A percentile compares a stretch with the other conserved stretches of the same genome.
Conservation (phyloP, 1,284 basidiomycete genomes). For the Cystobasidiaceae sp. region DNA sequence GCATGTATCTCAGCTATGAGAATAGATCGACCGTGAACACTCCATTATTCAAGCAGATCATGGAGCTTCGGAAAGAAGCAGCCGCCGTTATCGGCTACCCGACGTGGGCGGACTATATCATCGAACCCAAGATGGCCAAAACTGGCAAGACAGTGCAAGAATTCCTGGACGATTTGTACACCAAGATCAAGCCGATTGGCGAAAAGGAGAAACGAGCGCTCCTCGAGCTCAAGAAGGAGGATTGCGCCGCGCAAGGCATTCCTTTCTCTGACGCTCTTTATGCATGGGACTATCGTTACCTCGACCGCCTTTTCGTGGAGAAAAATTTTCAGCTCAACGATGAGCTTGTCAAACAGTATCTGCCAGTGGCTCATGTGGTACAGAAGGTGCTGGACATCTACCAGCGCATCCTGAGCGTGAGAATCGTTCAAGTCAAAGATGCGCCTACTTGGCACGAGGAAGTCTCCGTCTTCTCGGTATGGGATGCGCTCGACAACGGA, state of each 20-base stretch:
- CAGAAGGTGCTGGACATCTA: constrained; percentile 73
- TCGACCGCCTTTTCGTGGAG: constrained; percentile 58
- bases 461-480: constrained; percentile 71
- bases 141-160: constrained; percentile 57
- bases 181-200: constrained; percentile 66
- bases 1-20: constrained; percentile 62
- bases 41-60: constrained; percentile 60
- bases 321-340: constrained; percentile 55
- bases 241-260: constrained; percentile 57
- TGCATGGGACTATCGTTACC: constrained; percentile 59
- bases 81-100: constrained; percentile 62
- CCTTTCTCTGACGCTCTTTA: constrained; percentile 64
- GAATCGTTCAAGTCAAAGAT: constrained; percentile 57
- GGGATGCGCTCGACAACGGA: constrained; percentile 57
- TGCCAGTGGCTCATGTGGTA: constrained; percentile 73
- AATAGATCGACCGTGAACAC: constrained; percentile 62
- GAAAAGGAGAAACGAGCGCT: constrained; percentile 61
- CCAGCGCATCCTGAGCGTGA: constrained; percentile 67
- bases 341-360: constrained; percentile 72
- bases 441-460: constrained; percentile 50
- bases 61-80: constrained; percentile 62
- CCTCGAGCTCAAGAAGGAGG: constrained; percentile 65
- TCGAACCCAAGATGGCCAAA: constrained; percentile 80
- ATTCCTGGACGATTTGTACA: constrained; percentile 66
- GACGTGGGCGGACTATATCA: constrained; percentile 75